Evolutionary conservation across 129 eudicot genomes (phyloP).

Genomic region (Pulicaria dysenterica): DNA sequence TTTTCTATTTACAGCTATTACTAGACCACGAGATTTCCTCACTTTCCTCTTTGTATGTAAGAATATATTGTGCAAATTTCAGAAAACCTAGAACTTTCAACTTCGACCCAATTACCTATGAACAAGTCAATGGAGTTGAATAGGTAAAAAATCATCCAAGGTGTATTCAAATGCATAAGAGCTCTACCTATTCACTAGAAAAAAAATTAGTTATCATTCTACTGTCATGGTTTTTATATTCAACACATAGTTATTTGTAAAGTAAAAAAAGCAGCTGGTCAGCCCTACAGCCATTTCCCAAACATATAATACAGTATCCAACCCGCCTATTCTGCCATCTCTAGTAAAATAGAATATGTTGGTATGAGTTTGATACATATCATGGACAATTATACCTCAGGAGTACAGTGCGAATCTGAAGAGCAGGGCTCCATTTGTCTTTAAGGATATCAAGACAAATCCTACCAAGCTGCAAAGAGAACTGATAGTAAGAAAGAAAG

Average conservation of each 20-base stretch:
- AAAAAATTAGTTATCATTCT: background rate
- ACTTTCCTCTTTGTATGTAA: background rate
- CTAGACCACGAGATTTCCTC: background rate
- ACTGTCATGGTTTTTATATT: background rate
- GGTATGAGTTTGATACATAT: background rate
- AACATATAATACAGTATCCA: background rate
- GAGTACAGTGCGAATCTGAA: conserved; percentile 59
- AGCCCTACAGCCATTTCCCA: background rate
- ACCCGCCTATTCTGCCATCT: background rate
- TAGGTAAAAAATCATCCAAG: background rate
- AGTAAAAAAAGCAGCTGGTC: background rate
- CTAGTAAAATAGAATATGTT: conserved; percentile 12
- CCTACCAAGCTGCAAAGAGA: conserved; percentile 50
- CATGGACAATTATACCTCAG: conserved; percentile 39
- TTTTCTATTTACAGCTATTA: background rate
- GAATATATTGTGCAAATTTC: conserved; percentile 11
- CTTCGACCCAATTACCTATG: background rate
- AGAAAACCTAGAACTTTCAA: background rate
- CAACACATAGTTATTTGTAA: background rate
- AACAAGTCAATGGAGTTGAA: background rate
- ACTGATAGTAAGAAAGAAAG: background rate
- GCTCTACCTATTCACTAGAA: background rate
- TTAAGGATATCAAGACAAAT: conserved; percentile 62
- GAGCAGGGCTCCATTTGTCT: conserved; percentile 69
- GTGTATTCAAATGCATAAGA: background rate